Evolutionary conservation across 2,329 filamentous ascomycete species (phyloP).

Genomic region (Dissoconium aciculare): DNA sequence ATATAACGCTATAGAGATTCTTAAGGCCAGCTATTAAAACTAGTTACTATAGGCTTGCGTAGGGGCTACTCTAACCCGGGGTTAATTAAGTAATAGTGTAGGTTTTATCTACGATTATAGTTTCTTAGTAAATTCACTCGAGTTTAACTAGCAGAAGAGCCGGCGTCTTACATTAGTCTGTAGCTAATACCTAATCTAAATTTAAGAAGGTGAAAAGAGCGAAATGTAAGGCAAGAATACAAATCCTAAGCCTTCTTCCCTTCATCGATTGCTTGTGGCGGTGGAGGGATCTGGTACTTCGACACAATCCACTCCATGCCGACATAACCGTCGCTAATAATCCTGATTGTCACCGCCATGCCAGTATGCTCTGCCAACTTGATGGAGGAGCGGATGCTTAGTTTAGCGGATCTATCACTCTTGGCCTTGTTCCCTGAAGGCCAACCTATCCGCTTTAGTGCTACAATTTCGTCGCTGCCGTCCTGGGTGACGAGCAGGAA

Average conservation of each 20-base stretch:
- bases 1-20: no score
- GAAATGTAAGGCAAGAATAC: no score
- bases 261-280: slow-evolving; percentile 20
- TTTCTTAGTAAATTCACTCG: no score
- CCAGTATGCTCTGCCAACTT: slow-evolving; percentile 39
- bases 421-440: slow-evolving; percentile 24
- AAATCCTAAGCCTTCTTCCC: slow-evolving; percentile 16
- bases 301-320: slow-evolving; percentile 51
- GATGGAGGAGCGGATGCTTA: slow-evolving; percentile 41
- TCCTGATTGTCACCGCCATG: slow-evolving; percentile 54
- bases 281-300: slow-evolving; percentile 35
- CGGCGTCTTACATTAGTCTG: no score
- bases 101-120: no score
- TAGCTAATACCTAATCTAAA: no score
- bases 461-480: slow-evolving; percentile 59
- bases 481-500: slow-evolving; percentile 65
- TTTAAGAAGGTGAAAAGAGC: no score
- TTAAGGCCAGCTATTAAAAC: no score
- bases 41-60: no score
- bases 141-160: no score
- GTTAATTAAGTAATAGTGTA: no score
- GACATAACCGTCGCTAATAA: slow-evolving; percentile 78
- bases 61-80: no score
- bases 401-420: slow-evolving; percentile 10
- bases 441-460: slow-evolving; percentile 78